phyloP scores from a whole-genome alignment of 2,329 filamentous ascomycete species.

The Fusarium lyarnte region DNA sequence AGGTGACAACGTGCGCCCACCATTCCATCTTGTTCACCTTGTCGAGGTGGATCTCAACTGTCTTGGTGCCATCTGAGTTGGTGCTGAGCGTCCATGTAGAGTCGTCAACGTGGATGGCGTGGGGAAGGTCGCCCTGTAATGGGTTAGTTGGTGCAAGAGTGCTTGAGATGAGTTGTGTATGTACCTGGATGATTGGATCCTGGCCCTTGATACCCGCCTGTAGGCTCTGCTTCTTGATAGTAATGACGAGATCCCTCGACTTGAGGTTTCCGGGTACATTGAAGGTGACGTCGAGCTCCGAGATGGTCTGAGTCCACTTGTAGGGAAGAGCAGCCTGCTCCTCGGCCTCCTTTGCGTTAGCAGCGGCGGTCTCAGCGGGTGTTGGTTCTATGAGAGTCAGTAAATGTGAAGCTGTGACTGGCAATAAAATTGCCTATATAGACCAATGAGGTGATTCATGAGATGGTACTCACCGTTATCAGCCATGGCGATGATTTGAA shows the following conservation, averaged over 20 bases:
- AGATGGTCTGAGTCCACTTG: constrained; percentile 96
- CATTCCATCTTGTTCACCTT: constrained; percentile 98
- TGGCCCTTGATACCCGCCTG: constrained; percentile 89
- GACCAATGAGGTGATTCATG: rapidly evolving
- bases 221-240: constrained; percentile 81
- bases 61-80: constrained; percentile 72
- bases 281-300: constrained; percentile 83
- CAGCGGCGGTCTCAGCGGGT: constrained; percentile 66
- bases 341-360: constrained; percentile 76
- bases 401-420: background rate
- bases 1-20: constrained; percentile 93
- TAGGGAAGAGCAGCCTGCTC: constrained; percentile 94
- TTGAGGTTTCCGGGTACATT: constrained; percentile 84
- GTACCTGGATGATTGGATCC: constrained; percentile 81
- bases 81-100: constrained; percentile 92
- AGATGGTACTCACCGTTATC: constrained; percentile 45
- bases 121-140: constrained; percentile 81
- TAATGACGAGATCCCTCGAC: constrained; percentile 82
- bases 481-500: constrained; percentile 48
- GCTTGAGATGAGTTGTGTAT: constrained; percentile 31
- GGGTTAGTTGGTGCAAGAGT: background rate
- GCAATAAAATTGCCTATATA: no score
- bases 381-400: constrained; percentile 56
- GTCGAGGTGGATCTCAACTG: constrained; percentile 86
- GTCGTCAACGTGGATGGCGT: constrained; percentile 83